Base-by-base conservation (phyloP, 768 basidiomycete species). In the Mycena alexandri region DNA sequence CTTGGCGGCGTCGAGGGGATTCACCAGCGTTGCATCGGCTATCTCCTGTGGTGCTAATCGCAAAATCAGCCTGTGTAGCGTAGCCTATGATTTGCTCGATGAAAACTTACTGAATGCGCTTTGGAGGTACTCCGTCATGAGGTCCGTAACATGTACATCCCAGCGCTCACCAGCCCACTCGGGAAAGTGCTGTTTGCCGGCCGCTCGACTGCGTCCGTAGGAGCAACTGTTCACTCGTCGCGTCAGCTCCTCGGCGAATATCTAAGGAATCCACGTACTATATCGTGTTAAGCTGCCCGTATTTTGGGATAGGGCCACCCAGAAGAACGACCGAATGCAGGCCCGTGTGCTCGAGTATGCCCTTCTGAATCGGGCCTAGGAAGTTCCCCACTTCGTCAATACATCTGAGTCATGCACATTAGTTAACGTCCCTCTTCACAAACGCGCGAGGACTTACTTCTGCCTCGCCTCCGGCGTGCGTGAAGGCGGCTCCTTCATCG, bases 331-430 rank as follows among this genome's bases (percentile, higher is more conserved):
- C 11, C 55, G 55, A 22, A n/a, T 57, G 55, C 12, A 57, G 55
- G 17, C 55, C 55, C n/a, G 55, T 57, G 9, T 24, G 24, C 16
- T 57, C 55, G 19, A 24, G 7, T 12, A 57, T 41, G 7, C 55
- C 55, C 19, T 41, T n/a, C 41, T 43, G 22, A 17, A 57, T 57
- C 5, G 55, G 38, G 2, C 21, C 25, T 16, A 57, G 55, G 16
- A 57, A 57, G 9, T 17, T 19, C 22, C 55, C 55, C 22, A 57
- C 24, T 5, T 44, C 25, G 22, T 57, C 55, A 22, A 57, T 57
- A 14, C 50, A 51, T 19, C 50, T 51, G 29, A n/a, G 16, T 50
- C 34, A 5, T 38, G 3, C 38, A 38, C 38, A 11, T 38, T 38
- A 38, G 14, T 38, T 38, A 38, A 11, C 29, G 6, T 29, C 6